phyloP scores from a whole-genome alignment of 805 yeast genomes.

The Candida pini region DNA sequence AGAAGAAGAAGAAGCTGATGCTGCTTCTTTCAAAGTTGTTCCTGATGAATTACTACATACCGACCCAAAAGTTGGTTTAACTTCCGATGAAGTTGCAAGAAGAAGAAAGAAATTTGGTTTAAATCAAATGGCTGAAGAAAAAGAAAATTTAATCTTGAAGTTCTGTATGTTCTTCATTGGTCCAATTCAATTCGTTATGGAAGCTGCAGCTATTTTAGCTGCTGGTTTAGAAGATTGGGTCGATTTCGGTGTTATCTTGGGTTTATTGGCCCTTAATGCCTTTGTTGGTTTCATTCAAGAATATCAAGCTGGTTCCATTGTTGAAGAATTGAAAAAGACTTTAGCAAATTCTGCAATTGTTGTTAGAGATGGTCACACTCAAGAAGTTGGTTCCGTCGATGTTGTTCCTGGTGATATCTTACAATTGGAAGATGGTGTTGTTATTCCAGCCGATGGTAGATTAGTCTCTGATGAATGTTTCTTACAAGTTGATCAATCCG shows the following conservation, averaged over 20 bases:
- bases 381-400: conserved; percentile 78
- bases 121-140: conserved; percentile 85
- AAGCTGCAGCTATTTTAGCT: conserved; percentile 89
- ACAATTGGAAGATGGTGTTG: conserved; percentile 90
- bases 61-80: conserved; percentile 68
- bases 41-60: conserved; percentile 83
- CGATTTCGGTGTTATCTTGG: conserved; percentile 91
- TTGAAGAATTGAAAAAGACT: conserved; percentile 87
- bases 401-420: conserved; percentile 94
- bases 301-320: conserved; percentile 93
- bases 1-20: conserved; percentile 39
- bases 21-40: conserved; percentile 62
- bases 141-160: conserved; percentile 69
- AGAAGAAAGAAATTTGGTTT: conserved; percentile 87
- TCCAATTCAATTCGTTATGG: conserved; percentile 95
- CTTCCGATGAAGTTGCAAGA: conserved; percentile 65
- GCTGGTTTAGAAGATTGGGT: conserved; percentile 96
- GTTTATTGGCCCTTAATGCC: conserved; percentile 74
- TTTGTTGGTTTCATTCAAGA: conserved; percentile 89
- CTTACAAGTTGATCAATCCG: conserved; percentile 93
- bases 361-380: conserved; percentile 73
- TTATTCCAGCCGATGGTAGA: conserved; percentile 91
- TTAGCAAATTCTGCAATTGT: conserved; percentile 80
- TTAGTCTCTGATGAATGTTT: conserved; percentile 78
- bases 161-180: conserved; percentile 83